Evolutionary conservation across 139 green algal species (phyloP).

Genomic region (Asterochloris sp.): DNA sequence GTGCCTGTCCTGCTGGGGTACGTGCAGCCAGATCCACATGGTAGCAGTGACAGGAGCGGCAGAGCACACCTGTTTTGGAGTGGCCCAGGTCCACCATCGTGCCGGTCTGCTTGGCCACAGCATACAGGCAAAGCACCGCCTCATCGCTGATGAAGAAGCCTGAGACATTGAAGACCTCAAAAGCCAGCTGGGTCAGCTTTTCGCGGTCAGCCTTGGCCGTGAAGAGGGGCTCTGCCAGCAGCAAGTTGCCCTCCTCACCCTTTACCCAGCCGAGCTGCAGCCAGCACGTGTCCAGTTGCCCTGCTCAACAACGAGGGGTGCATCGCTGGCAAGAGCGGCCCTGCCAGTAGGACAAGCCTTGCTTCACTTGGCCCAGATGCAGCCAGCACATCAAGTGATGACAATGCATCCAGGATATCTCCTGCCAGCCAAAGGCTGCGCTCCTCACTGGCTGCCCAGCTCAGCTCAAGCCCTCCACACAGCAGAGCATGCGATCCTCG

Average conservation of each 20-base stretch:
- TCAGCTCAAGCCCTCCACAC: slow-evolving; percentile 27
- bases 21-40: not conserved
- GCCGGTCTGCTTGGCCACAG: slow-evolving; percentile 67
- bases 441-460: slow-evolving; percentile 68
- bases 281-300: not conserved
- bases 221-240: slow-evolving; percentile 72
- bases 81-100: slow-evolving; percentile 81
- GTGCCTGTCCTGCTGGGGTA: no score
- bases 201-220: slow-evolving; percentile 60
- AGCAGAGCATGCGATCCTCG: not conserved
- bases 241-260: slow-evolving; percentile 58
- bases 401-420: not conserved
- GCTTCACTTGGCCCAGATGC: no score
- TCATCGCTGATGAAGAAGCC: slow-evolving; percentile 67
- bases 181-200: slow-evolving; percentile 69
- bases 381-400: not conserved
- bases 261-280: slow-evolving; percentile 62
- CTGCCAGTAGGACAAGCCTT: no score
- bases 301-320: no score
- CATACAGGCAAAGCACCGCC: slow-evolving; percentile 68
- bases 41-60: not conserved
- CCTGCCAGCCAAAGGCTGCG: slow-evolving; percentile 57
- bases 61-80: slow-evolving; percentile 50
- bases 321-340: no score
- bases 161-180: slow-evolving; percentile 74